Percentiles rank a stretch among this genome's conserved stretches.
Conservation (phyloP, 2,329 filamentous ascomycete genomes). For the Chaetomium sp. region DNA sequence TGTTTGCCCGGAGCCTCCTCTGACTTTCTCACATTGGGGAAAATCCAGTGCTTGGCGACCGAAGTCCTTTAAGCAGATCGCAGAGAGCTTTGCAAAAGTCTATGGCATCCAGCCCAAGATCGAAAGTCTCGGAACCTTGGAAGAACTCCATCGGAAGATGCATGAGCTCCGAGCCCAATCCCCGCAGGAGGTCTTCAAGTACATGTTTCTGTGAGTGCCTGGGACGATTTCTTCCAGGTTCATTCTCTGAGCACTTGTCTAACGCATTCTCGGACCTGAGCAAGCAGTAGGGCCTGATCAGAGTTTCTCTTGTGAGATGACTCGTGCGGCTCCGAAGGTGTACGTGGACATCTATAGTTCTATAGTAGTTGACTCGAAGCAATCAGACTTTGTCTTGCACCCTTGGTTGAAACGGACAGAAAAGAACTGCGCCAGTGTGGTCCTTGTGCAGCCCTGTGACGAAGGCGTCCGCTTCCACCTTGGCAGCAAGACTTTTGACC, state of each 20-base stretch:
- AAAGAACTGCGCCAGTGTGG: background rate
- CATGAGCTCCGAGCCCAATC: background rate
- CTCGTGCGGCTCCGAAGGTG: background rate
- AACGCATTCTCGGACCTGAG: background rate
- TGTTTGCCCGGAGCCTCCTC: background rate
- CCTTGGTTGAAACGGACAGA: background rate
- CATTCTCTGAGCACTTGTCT: background rate
- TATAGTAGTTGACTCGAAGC: background rate
- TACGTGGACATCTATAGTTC: background rate
- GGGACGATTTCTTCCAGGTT: background rate
- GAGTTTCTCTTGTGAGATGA: background rate
- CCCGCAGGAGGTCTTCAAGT: too few relatives aligned
- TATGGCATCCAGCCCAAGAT: too few relatives aligned
- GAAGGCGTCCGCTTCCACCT: background rate
- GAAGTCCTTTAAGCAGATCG: background rate
- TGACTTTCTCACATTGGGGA: background rate
- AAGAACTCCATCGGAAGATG: background rate
- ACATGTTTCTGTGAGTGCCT: too few relatives aligned
- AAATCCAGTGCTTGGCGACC: background rate
- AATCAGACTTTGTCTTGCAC: background rate
- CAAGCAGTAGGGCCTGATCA: background rate
- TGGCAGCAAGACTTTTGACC: background rate
- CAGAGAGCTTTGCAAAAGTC: background rate
- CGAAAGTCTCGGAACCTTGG: background rate
- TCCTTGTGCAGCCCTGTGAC: background rate